These are phyloP conservation scores for Colletotrichum liaoningense DNA, from an alignment of 2,329 filamentous ascomycete genomes.

Conservation along the genomic window DNA sequence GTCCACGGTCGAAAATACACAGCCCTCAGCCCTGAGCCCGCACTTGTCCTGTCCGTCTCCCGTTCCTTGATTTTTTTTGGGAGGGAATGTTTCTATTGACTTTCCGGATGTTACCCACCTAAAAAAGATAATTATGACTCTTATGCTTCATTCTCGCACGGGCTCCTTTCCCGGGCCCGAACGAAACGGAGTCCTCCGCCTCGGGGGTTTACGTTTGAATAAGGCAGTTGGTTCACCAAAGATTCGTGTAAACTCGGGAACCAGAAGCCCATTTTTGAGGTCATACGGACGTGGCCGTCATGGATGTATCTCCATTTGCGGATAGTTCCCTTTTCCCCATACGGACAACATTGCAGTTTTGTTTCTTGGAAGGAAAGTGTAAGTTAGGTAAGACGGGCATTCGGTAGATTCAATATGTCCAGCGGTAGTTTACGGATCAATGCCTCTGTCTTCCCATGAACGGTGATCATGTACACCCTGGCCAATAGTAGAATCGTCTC, in stretches of 20 bases:
- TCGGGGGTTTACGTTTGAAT: background rate
- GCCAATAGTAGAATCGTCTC: too few relatives aligned
- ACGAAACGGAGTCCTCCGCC: background rate
- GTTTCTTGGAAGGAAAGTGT: background rate
- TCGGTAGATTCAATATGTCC: background rate
- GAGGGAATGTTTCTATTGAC: background rate
- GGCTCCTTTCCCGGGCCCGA: background rate
- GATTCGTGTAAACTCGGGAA: background rate
- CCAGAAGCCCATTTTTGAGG: too few relatives aligned
- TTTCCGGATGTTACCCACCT: background rate
- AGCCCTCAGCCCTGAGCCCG: background rate
- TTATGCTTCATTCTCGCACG: background rate
- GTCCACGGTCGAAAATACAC: background rate
- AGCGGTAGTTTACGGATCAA: too few relatives aligned
- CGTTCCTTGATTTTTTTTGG: background rate
- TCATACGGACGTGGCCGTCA: background rate
- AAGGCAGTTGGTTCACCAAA: background rate
- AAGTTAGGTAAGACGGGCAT: background rate
- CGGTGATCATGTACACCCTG: too few relatives aligned
- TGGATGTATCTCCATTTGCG: background rate
- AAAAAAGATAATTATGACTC: background rate
- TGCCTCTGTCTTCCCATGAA: too few relatives aligned
- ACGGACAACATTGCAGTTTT: background rate
- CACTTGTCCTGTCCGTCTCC: background rate
- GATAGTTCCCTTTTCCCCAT: background rate